Evolutionary conservation across 495 filamentous ascomycete species (phyloP), one percentile per base, ranked within the genome.

Genomic region (Symbiotaphrina buchneri): DNA sequence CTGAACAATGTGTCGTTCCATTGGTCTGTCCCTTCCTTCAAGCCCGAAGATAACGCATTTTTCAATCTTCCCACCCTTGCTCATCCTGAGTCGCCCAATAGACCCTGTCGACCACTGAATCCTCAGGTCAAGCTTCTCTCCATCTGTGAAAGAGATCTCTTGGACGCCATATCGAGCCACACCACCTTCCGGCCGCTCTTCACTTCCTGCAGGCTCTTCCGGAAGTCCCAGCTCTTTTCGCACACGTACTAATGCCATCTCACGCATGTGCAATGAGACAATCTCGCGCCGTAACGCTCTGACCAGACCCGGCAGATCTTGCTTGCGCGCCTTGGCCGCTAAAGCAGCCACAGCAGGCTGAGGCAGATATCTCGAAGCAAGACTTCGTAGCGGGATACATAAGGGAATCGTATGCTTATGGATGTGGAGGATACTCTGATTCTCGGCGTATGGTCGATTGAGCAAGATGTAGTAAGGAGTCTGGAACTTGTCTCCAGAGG

Each of bases 401-500:
- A 30, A 21, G 10, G 35, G 35, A 18, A 37, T 20, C 21, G 35
- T 38, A 23, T 38, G 35, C 8, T 25, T 38, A 18, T 38, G 30
- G 30, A 38, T n/a, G 7, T 23, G 32, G 6, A 38, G 30, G 8
- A 13, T 13, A 10, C 14, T 10, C 17, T 5, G 33, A 8, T 27
- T 8, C 8, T 4, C 10, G 14, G 28, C 29, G 20, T 11, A n/a
- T 20, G 31, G 16, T 11, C 35, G 35, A 1, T 36, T 31, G 15
- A 38, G 33, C 15, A 38, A 27, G 15, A 38, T 22, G 27, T 38
- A 38, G 34, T 38, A 38, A 8, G 35, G 35, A 13, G 11, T 1
- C 5, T 17, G 18, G 16, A 37, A 38, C 35, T 38, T 38, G 13
- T 18, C 35, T 38, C n/a, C n/a, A n/a, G n/a, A n/a, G n/a, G n/a